Evolutionary conservation across 352 stramenopile species (phyloP), one percentile per base, ranked within the genome.

Genomic region (Thalassiosira ordinaria): DNA sequence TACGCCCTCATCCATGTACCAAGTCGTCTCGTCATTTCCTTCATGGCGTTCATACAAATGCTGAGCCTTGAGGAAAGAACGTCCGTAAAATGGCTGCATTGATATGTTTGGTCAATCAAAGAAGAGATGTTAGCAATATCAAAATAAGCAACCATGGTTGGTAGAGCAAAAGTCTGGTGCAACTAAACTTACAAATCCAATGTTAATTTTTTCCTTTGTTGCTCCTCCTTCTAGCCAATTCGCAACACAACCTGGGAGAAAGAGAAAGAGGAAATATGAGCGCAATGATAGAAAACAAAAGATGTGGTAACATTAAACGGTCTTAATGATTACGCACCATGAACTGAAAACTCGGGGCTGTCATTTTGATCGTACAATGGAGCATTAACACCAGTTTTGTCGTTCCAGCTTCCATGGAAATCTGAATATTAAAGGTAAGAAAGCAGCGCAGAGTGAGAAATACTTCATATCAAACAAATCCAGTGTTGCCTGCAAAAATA

Each of bases 71-170:
- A 39, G 14, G 29, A 84, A 80, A 16, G 47, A 67, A 1, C 69
- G 37, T 35, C 76, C 76, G 51, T 84, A 84, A 52, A 84, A 84
- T 18, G 75, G 75, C 9, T 51, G 61, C 11, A 18, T 16, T 20
- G 49, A 51, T 20, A 33, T 66, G 37, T 16, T 66, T 3, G 5
- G n/a, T 44, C 2, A 49, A 52, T 35, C 39, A 41, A 55, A 53
- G 8, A 49, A 18, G 13, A 49, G 41, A 4, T n/a, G 39, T 41
- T 41, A 41, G 33, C 33, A 41, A 53, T 53, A 53, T 5, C 16
- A 26, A 53, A 26, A 16, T 18, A 39, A 33, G 16, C 13, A 41
- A 37, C 8, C 6, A n/a, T n/a, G n/a, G n/a, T n/a, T n/a, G n/a
- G n/a, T n/a, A n/a, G n/a, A n/a, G n/a, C n/a, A n/a, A n/a, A n/a